These are phyloP conservation scores for Mortierella sp. DNA, from an alignment of 371 early-diverging fungal species.

Conservation along the genomic window DNA sequence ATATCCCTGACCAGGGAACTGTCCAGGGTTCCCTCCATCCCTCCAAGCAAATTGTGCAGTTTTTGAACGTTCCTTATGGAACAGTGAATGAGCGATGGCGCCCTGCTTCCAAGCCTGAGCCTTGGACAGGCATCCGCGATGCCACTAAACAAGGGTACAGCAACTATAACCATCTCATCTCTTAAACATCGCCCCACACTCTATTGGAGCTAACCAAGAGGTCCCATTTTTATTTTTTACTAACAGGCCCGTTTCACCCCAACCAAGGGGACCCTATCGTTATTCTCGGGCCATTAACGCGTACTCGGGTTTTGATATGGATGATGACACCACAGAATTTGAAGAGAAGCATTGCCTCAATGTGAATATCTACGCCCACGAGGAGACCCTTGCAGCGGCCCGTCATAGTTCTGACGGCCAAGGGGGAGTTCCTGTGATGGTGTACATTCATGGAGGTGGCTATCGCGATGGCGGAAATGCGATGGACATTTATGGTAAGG, in stretches of 20 bases:
- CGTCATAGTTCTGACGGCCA: too few species aligned
- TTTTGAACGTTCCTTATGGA: constrained; percentile 35
- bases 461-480: constrained; percentile 35
- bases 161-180: background rate
- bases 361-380: constrained; percentile 47
- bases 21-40: constrained; percentile 18
- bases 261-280: constrained; percentile 14
- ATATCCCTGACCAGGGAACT: constrained; percentile 18
- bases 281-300: constrained; percentile 29
- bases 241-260: constrained; percentile 23
- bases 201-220: background rate
- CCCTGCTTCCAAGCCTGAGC: constrained; percentile 30
- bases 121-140: constrained; percentile 41
- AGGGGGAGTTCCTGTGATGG: constrained; percentile 17
- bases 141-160: constrained; percentile 38
- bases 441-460: constrained; percentile 41
- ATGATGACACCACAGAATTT: constrained; percentile 18
- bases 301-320: constrained; percentile 29
- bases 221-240: background rate
- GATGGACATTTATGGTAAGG: constrained; percentile 31
- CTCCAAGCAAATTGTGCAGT: constrained; percentile 12
- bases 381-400: constrained; percentile 24
- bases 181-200: background rate
- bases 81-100: constrained; percentile 29
- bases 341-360: constrained; percentile 43